Conservation (phyloP, 2,329 filamentous ascomycete species). For the Parastagonospora nodorum region DNA sequence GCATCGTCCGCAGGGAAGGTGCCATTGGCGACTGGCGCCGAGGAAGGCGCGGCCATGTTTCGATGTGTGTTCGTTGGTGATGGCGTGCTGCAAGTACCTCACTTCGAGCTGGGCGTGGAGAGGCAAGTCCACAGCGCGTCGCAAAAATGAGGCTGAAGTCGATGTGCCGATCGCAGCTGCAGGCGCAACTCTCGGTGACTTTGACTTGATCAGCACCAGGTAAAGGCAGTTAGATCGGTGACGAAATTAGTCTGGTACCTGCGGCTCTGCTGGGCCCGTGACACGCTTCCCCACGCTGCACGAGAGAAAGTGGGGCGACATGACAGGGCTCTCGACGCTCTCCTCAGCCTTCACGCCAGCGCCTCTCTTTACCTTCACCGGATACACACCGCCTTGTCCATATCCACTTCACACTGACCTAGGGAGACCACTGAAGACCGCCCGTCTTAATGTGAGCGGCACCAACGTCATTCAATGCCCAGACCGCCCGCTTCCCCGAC, state of each 20-base stretch:
- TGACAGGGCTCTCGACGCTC: neutral
- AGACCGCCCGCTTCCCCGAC: constrained; percentile 35
- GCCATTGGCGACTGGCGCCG: constrained; percentile 26
- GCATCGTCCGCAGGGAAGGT: constrained; percentile 38
- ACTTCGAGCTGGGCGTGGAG: neutral
- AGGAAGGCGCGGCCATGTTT: constrained; percentile 14
- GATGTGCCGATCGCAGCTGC: neutral
- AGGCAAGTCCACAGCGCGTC: neutral
- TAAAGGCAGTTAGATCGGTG: constrained; percentile 7
- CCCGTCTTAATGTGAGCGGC: constrained; percentile 14
- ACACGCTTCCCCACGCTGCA: constrained; percentile 1
- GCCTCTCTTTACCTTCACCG: neutral
- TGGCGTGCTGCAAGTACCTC: neutral
- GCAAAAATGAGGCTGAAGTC: neutral
- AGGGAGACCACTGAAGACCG: neutral
- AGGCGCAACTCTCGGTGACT: neutral
- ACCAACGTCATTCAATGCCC: constrained; percentile 37
- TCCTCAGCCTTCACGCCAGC: neutral
- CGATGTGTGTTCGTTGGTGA: constrained; percentile 25
- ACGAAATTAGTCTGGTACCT: constrained; percentile 13
- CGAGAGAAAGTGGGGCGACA: neutral
- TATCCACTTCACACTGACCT: neutral
- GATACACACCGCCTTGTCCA: neutral
- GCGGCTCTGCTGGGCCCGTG: constrained; percentile 13
- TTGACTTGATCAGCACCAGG: neutral